Evolutionary conservation across 2,329 filamentous ascomycete genomes (phyloP), one percentile per base, ranked within the genome.

Genomic region (Beauveria australis): DNA sequence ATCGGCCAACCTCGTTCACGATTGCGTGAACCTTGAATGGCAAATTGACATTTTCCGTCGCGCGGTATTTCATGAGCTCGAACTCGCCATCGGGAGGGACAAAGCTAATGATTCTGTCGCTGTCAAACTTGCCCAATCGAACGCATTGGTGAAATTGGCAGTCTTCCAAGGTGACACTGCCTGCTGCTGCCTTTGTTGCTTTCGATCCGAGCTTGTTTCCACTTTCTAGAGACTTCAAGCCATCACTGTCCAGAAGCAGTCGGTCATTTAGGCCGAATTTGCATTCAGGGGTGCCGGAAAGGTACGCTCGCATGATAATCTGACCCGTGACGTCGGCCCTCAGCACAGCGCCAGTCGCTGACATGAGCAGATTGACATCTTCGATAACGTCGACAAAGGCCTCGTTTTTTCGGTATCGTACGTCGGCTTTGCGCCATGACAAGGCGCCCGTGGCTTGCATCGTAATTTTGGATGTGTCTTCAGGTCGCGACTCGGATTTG

Each of bases 101-200:
- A 73, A 99, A 97, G 62, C 89, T 94, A 74, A 99, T 97, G 73
- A 96, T 97, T 65, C 94, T 84, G 75, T 99, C 94, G 33, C 89
- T 89, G 74, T 97, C 94, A 71, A 99, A 99, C 72, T 95, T 95
- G 66, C 93, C 92, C 33, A 99, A 82, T 78, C 97, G 96, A 63
- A 99, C 94, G 74, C 94, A 99, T 75, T 99, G 94, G 75, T 99
- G 94, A 77, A 99, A 97, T 71, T 97, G 94, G 71, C 95, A 97
- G 74, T 99, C 94, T 73, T 99, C 95, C 28, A 99, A 81, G 0
- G 92, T 96, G 58, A 99, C 95, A 65, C 90, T 95, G 41, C 94
- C 94, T 1, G 94, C 94, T 0, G 94, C 94, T 0, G 94, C 94
- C 74, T 96, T 93, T 44, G 94, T 97, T 33, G 92, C 91, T 74